Evolutionary conservation across 139 green algal genomes (phyloP), one percentile per base, ranked within the genome.

Genomic region (Ostreobium quekettii): DNA sequence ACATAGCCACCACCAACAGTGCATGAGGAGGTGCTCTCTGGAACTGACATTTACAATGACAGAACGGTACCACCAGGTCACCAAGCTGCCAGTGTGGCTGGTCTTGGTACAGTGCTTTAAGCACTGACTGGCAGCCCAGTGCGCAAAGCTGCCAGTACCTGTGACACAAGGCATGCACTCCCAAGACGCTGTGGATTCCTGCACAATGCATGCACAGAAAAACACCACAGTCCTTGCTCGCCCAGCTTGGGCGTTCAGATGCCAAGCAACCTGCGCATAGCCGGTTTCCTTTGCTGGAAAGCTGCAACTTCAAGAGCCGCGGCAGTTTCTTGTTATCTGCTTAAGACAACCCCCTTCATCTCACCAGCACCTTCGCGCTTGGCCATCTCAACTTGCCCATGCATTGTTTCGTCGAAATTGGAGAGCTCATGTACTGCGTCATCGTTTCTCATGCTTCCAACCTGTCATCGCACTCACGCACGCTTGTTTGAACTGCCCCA

Each of bases 201-300:
- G 79, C 74, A 69, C 85, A 91, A 30, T 67, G 72, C 72, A 92
- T 83, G 75, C 86, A 92, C 47, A 92, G 74, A 64, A 92, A 91
- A 19, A 87, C 79, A 26, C 86, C 86, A 19, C 77, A 77, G 60
- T 83, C 88, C 71, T 91, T 81, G 67, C 68, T 82, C 29, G 86
- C 86, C 86, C 86, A 92, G 61, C 48, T 79, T 6, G 86, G 80
- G 8, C 83, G 76, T 1, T 70, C 63, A 2, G 75, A 78, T 4
- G 76, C 63, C 1, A 37, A 63, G 72, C 86, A 92, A 78, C 91
- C 86, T 4, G 85, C 85, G 72, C 87, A 93, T 6, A 67, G 15
- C 36, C 74, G 66, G 73, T 87, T 85, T 56, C 70, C 76, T 4
- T 64, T 57, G 36, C 61, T 35, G 26, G 73, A 48, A 28, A 88